These are phyloP conservation scores for Cydonia oblonga DNA, from an alignment of 331 rosid genomes.

Conservation along the genomic window DNA sequence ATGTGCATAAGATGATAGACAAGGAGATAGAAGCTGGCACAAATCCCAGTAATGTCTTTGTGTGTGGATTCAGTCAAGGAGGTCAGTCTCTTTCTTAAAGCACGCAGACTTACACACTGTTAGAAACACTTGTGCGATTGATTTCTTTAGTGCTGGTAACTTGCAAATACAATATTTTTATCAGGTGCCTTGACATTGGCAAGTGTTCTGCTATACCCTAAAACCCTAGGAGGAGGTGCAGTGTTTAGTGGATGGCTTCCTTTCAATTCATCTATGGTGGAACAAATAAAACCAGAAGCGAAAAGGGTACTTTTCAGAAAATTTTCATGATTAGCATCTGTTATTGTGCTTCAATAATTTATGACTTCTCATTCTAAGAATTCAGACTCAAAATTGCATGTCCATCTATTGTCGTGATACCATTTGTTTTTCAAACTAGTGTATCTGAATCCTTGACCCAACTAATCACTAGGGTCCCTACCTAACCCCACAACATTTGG, in stretches of 20 bases:
- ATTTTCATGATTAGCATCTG: neutral
- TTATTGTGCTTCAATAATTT: neutral
- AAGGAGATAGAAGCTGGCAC: constrained; percentile 76
- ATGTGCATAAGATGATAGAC: constrained; percentile 72
- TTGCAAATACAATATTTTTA: constrained; percentile 2
- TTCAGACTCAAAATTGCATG: neutral
- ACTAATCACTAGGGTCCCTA: too few relatives aligned
- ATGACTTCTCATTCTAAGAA: too few relatives aligned
- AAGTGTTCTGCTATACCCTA: constrained; percentile 70
- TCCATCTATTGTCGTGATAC: neutral
- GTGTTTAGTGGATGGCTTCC: constrained; percentile 86
- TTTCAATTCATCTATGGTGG: constrained; percentile 42
- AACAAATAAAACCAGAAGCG: constrained; percentile 44
- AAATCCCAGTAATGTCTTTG: constrained; percentile 60
- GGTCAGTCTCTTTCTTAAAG: constrained; percentile 29
- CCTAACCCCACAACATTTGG: too few relatives aligned
- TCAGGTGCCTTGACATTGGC: constrained; percentile 88
- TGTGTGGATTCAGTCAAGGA: constrained; percentile 97
- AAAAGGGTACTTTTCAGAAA: constrained; percentile 40
- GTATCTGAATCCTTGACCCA: too few relatives aligned
- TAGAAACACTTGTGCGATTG: neutral
- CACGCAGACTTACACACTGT: neutral
- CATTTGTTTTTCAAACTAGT: too few relatives aligned
- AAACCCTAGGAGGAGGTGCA: constrained; percentile 83
- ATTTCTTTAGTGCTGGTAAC: neutral